Evolutionary conservation across 1,284 basidiomycete species (phyloP), one percentile per base, ranked within the genome.

Genomic region (Ceratobasidium sp.): DNA sequence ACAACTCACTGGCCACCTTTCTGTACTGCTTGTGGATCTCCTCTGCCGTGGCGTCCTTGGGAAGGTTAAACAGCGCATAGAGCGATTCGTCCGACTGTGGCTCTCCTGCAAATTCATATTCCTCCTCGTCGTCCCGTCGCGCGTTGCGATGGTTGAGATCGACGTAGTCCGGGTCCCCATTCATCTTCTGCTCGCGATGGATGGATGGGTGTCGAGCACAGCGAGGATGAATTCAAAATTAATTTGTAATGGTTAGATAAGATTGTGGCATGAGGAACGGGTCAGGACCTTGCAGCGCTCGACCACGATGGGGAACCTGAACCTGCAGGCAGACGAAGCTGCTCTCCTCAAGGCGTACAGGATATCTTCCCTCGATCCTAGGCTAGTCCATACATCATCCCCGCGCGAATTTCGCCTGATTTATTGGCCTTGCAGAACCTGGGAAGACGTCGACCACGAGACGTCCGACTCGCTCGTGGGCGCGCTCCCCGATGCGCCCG

Each of bases 371-470:
- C 82, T 92, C 51, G 83, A 85, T 51, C 92, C 92, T 65, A 87
- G 84, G 92, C 93, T 85, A 78, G 84, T 79, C 11, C 53, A 13
- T 39, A 48, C 49, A 61, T 22, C 53, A n/a, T 49, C 48, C 68
- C 16, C 64, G n/a, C 19, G 9, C 68, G 34, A 53, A 41, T 39
- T 54, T 29, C 41, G 16, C 16, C 49, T 31, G 39, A 2, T 9
- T 8, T 43, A n/a, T 39, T 11, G 31, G 27, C 11, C 31, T 49
- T 13, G 22, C 58, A 93, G 92, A 77, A 86, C 89, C 83, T 94
- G 92, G 92, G 92, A 94, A 80, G 90, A 92, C 73, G 84, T 91
- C 1, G 90, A 93, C 79, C 88, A 93, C 82, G 92, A 94, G 74
- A 81, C 89, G 27, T 89, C 90, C 79, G 88, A 90, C 77, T 86